These are phyloP conservation scores for Diversispora eburnea DNA, from an alignment of 192 early-diverging fungal genomes.

Conservation along the genomic window DNA sequence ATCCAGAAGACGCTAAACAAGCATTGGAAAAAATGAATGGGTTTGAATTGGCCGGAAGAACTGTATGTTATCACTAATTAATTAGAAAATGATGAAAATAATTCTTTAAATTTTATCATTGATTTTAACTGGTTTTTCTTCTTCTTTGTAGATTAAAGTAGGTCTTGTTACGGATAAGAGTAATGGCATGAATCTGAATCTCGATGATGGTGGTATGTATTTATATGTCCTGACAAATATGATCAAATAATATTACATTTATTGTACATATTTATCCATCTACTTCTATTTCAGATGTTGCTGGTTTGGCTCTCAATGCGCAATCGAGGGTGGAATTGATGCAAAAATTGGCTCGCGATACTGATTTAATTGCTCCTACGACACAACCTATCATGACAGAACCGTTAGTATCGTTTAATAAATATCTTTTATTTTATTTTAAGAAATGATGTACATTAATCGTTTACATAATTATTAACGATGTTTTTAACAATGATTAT, in stretches of 20 bases:
- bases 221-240: neutral
- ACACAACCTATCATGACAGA: conserved; percentile 29
- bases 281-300: conserved; percentile 40
- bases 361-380: conserved; percentile 40
- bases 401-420: conserved; percentile 21
- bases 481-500: too few relatives aligned
- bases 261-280: neutral
- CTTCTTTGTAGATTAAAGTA: conserved; percentile 63
- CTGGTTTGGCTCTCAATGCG: conserved; percentile 64
- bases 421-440: neutral
- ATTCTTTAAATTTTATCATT: too few relatives aligned
- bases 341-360: conserved; percentile 70
- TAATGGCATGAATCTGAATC: conserved; percentile 40
- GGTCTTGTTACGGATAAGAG: conserved; percentile 68
- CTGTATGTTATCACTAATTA: conserved; percentile 37
- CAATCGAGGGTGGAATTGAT: conserved; percentile 73
- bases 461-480: too few relatives aligned
- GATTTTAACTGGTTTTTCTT: too few relatives aligned
- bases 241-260: neutral
- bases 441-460: too few relatives aligned
- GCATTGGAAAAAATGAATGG: conserved; percentile 85
- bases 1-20: conserved; percentile 66
- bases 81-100: too few relatives aligned
- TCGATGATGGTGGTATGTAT: conserved; percentile 49
- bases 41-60: conserved; percentile 71